A percentile compares a stretch with the other conserved stretches of the same genome.
Evolutionary conservation across 1,284 basidiomycete genomes (phyloP).

Genomic region (Malassezia japonica): DNA sequence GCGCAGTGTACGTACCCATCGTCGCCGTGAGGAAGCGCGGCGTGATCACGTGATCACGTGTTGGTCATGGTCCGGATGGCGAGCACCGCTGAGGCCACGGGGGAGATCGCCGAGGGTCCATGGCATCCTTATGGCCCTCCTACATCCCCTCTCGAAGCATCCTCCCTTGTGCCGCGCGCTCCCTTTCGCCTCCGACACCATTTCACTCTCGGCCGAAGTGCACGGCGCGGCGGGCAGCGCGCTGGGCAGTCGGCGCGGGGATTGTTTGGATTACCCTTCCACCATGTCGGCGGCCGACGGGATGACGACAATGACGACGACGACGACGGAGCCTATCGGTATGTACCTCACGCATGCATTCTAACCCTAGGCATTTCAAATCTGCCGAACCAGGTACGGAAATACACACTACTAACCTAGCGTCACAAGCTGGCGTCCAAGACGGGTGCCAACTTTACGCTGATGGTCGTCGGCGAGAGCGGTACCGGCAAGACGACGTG

Average conservation of each 20-base stretch:
- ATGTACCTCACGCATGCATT: background rate
- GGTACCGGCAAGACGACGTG: slow-evolving; percentile 44
- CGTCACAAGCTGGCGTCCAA: slow-evolving; percentile 64
- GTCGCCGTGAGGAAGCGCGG: background rate
- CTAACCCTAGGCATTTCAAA: slow-evolving; percentile 60
- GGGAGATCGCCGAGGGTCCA: too few species aligned
- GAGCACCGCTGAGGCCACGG: background rate
- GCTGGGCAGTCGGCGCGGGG: background rate
- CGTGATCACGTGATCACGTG: slow-evolving; percentile 4
- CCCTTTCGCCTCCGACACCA: too few species aligned
- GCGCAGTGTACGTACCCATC: slow-evolving; percentile 5
- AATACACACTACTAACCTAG: slow-evolving; percentile 16
- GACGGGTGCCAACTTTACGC: slow-evolving; percentile 90
- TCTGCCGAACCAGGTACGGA: slow-evolving; percentile 84
- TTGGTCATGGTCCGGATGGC: background rate
- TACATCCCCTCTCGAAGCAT: too few species aligned
- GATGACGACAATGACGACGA: slow-evolving; percentile 18
- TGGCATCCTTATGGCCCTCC: too few species aligned
- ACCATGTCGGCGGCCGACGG: slow-evolving; percentile 17
- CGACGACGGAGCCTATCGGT: slow-evolving; percentile 19
- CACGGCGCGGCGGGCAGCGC: background rate
- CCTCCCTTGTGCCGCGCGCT: too few species aligned
- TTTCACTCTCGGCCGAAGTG: slow-evolving; percentile 1
- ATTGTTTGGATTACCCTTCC: slow-evolving; percentile 10
- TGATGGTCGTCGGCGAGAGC: slow-evolving; percentile 92